Conservation (phyloP, 331 rosid genomes). For the Arachis monticola region DNA sequence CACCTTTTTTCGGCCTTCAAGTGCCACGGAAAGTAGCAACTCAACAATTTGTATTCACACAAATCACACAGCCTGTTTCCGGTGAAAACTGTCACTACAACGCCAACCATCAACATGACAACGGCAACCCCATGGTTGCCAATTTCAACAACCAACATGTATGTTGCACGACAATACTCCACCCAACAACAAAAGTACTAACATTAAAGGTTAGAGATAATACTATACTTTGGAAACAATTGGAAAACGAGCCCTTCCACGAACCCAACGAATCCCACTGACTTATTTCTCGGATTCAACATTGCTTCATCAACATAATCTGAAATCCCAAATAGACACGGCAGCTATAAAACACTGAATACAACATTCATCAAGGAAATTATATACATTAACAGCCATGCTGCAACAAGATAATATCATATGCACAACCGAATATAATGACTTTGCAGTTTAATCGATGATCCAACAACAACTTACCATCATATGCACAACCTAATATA, state of each 20-base stretch:
- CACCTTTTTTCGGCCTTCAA: slow-evolving; percentile 70
- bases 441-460: too few species aligned
- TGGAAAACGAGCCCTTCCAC: slow-evolving; percentile 95
- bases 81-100: slow-evolving; percentile 7
- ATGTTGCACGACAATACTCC: slow-evolving; percentile 30
- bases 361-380: too few species aligned
- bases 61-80: slow-evolving; percentile 6
- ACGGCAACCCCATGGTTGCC: slow-evolving; percentile 18
- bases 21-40: slow-evolving; percentile 31
- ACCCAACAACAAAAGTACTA: slow-evolving; percentile 41
- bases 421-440: too few species aligned
- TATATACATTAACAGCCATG: too few species aligned
- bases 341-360: too few species aligned
- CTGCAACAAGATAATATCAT: too few species aligned
- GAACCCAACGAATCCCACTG: slow-evolving; percentile 97
- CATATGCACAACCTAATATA: too few species aligned
- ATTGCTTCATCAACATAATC: slow-evolving; percentile 54
- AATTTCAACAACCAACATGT: background rate
- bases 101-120: slow-evolving; percentile 14
- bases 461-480: too few species aligned
- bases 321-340: too few species aligned
- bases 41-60: slow-evolving; percentile 31
- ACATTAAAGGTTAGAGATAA: slow-evolving; percentile 70
- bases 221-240: slow-evolving; percentile 94
- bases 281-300: slow-evolving; percentile 98